These are phyloP conservation scores for Helicocarpus griseus DNA, from an alignment of 2,329 filamentous ascomycete species.

Conservation along the genomic window DNA sequence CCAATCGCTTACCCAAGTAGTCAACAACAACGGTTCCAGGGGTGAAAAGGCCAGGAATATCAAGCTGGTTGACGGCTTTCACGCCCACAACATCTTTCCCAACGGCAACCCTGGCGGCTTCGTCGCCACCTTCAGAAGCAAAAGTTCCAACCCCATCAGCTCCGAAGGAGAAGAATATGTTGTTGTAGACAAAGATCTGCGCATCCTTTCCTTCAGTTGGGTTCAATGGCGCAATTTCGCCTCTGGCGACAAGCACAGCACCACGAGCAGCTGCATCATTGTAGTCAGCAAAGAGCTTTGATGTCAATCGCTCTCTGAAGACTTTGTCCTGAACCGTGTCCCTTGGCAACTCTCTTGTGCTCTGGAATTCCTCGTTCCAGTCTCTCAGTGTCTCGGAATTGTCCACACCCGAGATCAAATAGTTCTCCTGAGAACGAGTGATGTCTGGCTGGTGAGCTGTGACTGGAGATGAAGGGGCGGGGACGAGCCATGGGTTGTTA, in stretches of 20 bases:
- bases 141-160: constrained; percentile 97
- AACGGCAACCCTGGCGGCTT: constrained; percentile 89
- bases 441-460: constrained; percentile 71
- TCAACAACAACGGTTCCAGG: constrained; percentile 94
- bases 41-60: constrained; percentile 88
- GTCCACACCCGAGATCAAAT: constrained; percentile 79
- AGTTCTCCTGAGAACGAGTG: constrained; percentile 85
- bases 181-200: constrained; percentile 99
- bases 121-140: constrained; percentile 89
- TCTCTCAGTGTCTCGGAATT: constrained; percentile 90
- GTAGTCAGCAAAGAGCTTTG: constrained; percentile 96
- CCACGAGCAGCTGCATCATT: constrained; percentile 89
- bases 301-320: constrained; percentile 85
- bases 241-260: constrained; percentile 81
- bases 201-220: constrained; percentile 87
- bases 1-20: constrained; percentile 92
- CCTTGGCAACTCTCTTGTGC: constrained; percentile 84
- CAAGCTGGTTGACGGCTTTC: constrained; percentile 89
- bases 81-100: constrained; percentile 95
- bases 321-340: constrained; percentile 92
- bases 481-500: constrained; percentile 82
- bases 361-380: constrained; percentile 99
- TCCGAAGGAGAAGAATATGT: constrained; percentile 98
- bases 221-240: constrained; percentile 87
- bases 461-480: constrained; percentile 51